Evolutionary conservation across 1,284 basidiomycete genomes (phyloP).

Genomic region (Trametes sp.): DNA sequence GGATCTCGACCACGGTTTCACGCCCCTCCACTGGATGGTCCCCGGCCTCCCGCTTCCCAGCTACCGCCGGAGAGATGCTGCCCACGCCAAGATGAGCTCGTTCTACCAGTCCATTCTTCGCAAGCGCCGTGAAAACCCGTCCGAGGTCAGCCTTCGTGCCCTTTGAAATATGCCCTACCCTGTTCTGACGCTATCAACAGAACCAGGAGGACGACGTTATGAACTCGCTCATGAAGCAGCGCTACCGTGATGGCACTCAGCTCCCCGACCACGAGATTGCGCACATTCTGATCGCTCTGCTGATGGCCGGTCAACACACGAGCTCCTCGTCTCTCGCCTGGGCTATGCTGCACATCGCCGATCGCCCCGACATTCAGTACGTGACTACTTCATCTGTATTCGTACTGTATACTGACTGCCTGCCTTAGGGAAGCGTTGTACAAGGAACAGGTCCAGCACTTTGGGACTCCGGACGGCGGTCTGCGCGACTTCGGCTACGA

Average conservation of each 20-base stretch:
- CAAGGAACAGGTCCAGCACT: constrained; percentile 88
- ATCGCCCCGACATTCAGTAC: constrained; percentile 78
- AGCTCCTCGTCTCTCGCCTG: constrained; percentile 92
- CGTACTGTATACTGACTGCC: constrained; percentile 1
- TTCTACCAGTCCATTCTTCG: constrained; percentile 93
- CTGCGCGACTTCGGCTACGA: constrained; percentile 89
- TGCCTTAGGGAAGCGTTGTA: constrained; percentile 77
- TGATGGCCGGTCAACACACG: constrained; percentile 99
- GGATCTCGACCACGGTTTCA: constrained; percentile 94
- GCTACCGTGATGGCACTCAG: constrained; percentile 84
- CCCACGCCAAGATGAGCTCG: constrained; percentile 93
- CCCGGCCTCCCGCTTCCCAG: constrained; percentile 92
- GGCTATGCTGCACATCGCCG: constrained; percentile 92
- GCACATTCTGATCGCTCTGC: constrained; percentile 94
- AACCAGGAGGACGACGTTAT: constrained; percentile 93
- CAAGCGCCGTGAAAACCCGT: constrained; percentile 68
- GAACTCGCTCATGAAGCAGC: constrained; percentile 84
- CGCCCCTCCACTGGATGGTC: constrained; percentile 94
- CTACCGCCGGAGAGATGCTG: constrained; percentile 87
- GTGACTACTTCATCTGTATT: constrained; percentile 39
- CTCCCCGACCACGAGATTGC: constrained; percentile 93
- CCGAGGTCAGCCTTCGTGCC: constrained; percentile 46
- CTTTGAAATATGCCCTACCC: not conserved
- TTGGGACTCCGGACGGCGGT: constrained; percentile 82
- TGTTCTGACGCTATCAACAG: constrained; percentile 10